Evolutionary conservation across 345 rosid genomes (phyloP).

Genomic region (Microcos paniculata): DNA sequence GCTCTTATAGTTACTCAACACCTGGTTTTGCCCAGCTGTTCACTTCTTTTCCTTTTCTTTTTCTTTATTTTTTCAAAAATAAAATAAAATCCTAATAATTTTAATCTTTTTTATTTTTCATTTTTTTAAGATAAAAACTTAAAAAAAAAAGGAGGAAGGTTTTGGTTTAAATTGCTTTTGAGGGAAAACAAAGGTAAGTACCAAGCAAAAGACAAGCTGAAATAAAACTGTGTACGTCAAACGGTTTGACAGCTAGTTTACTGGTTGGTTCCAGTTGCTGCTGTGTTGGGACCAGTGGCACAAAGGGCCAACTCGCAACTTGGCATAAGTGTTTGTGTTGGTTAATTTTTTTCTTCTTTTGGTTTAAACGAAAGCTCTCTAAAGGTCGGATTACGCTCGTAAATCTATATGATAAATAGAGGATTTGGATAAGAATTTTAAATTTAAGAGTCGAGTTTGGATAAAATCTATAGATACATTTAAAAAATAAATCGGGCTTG

Average conservation of each 20-base stretch:
- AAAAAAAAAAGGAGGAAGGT: too few relatives aligned
- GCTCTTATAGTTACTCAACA: slow-evolving; percentile 27
- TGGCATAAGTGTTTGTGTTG: too few relatives aligned
- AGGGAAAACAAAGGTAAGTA: neutral
- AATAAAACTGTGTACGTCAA: neutral
- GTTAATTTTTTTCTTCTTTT: too few relatives aligned
- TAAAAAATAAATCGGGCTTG: too few relatives aligned
- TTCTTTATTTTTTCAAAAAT: neutral
- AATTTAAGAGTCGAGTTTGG: too few relatives aligned
- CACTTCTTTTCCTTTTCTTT: neutral
- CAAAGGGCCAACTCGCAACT: neutral
- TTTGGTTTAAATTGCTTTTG: neutral
- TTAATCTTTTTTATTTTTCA: neutral
- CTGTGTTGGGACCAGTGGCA: neutral
- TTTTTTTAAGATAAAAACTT: too few relatives aligned
- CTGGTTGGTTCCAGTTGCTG: slow-evolving; percentile 12
- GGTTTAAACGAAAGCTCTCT: too few relatives aligned
- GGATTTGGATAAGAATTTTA: too few relatives aligned
- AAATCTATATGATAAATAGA: too few relatives aligned
- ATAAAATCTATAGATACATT: too few relatives aligned
- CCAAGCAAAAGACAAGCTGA: too few relatives aligned
- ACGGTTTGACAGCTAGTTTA: slow-evolving; percentile 17
- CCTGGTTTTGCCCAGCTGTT: slow-evolving; percentile 20
- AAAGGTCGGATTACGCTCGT: too few relatives aligned
- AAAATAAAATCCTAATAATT: neutral